Conservation (phyloP, 257 asterid species). For the Oldenlandia corymbosa region DNA sequence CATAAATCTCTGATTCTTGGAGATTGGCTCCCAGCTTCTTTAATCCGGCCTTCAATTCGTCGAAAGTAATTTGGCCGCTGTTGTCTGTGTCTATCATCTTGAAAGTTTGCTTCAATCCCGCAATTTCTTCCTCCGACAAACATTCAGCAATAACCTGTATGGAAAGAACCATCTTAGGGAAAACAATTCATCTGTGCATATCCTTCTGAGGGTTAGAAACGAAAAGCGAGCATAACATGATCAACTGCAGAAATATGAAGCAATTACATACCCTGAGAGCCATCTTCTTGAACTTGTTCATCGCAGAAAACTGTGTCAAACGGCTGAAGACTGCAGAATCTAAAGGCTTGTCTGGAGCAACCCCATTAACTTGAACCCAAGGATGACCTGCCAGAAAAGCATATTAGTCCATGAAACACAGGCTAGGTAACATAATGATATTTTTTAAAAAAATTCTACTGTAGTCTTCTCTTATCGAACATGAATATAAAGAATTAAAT, state of each 20-base stretch:
- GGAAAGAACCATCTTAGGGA: conserved; percentile 4
- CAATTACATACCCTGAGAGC: conserved; percentile 17
- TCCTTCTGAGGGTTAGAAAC: no score
- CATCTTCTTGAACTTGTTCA: conserved; percentile 29
- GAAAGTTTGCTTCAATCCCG: conserved; percentile 78
- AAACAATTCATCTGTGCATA: no score
- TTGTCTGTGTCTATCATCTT: conserved; percentile 71
- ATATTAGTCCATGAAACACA: no score
- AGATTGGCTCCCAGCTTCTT: conserved; percentile 72
- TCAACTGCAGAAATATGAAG: neutral
- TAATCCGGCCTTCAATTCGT: conserved; percentile 73
- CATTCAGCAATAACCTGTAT: conserved; percentile 74
- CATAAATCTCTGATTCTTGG: conserved; percentile 73
- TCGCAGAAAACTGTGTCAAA: conserved; percentile 20
- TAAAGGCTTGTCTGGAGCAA: conserved; percentile 26
- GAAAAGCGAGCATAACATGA: neutral
- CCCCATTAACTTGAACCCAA: conserved; percentile 19
- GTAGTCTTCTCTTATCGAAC: no score
- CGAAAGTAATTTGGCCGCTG: conserved; percentile 82
- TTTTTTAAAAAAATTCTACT: neutral
- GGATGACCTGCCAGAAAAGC: conserved; percentile 19
- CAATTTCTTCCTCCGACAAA: conserved; percentile 88
- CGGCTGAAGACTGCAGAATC: conserved; percentile 23
- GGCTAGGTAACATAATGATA: no score
- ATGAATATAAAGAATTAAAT: neutral